A percentile compares a stretch with the other conserved stretches of the same genome.
These are phyloP conservation scores for Cutaneotrichosporon sp. DNA, from an alignment of 1,284 basidiomycete genomes.

Conservation along the genomic window DNA sequence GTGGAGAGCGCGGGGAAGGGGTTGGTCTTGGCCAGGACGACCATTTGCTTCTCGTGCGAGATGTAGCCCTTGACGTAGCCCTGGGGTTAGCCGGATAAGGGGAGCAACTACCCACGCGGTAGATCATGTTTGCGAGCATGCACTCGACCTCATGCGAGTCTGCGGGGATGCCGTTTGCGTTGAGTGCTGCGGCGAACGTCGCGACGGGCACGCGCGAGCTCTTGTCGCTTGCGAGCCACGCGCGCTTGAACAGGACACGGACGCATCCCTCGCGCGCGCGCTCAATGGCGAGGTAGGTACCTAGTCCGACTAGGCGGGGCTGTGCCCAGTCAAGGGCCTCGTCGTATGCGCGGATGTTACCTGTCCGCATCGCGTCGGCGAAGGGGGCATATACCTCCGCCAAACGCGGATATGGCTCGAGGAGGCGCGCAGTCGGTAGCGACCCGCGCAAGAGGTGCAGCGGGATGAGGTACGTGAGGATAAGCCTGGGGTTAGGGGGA, in stretches of 20 bases:
- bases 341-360: constrained; percentile 78
- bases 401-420: constrained; percentile 67
- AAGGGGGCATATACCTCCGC: constrained; percentile 72
- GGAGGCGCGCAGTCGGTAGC: constrained; percentile 65
- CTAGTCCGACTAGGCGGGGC: constrained; percentile 72
- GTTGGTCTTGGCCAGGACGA: constrained; percentile 75
- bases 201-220: constrained; percentile 68
- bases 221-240: constrained; percentile 74
- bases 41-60: constrained; percentile 87
- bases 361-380: constrained; percentile 65
- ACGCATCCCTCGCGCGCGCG: constrained; percentile 80
- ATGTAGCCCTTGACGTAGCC: constrained; percentile 93
- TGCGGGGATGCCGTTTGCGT: constrained; percentile 56
- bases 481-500: constrained; percentile 56
- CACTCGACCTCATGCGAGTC: constrained; percentile 82
- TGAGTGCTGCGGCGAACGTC: constrained; percentile 67
- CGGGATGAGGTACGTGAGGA: constrained; percentile 83
- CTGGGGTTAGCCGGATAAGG: constrained; percentile 26
- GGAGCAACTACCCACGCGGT: constrained; percentile 53
- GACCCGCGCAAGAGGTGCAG: constrained; percentile 79
- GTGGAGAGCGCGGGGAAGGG: constrained; percentile 63
- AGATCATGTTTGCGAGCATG: constrained; percentile 87
- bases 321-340: constrained; percentile 59
- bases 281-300: constrained; percentile 80
- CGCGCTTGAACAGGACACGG: constrained; percentile 74